These are phyloP conservation scores for Cyberlindnera euphorbiae DNA, from an alignment of 805 yeast species.

Conservation along the genomic window DNA sequence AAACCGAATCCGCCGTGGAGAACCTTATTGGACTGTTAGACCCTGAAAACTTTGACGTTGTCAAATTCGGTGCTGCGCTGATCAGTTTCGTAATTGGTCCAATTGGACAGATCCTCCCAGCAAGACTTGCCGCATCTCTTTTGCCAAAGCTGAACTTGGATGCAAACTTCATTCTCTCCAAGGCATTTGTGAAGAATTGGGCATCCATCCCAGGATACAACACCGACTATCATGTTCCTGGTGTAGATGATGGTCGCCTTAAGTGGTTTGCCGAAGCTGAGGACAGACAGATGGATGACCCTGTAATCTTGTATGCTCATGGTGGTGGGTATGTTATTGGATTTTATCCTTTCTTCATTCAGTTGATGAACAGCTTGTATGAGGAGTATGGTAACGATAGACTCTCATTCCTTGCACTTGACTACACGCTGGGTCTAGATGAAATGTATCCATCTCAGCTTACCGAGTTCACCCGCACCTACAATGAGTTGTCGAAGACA, in stretches of 20 bases:
- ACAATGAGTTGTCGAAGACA: constrained; percentile 15
- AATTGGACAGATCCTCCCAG: constrained; percentile 5
- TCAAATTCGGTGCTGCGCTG: constrained; percentile 7
- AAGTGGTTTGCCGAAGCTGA: constrained; percentile 23
- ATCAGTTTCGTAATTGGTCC: constrained; percentile 3
- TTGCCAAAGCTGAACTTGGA: constrained; percentile 3
- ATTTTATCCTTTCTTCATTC: constrained; percentile 8
- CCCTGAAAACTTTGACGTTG: constrained; percentile 5
- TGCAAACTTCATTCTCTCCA: constrained; percentile 5
- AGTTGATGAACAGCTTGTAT: constrained; percentile 1
- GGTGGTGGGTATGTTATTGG: constrained; percentile 16
- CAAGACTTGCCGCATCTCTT: constrained; percentile 1
- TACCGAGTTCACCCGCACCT: constrained; percentile 19
- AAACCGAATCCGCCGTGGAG: background rate
- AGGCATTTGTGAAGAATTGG: constrained; percentile 4
- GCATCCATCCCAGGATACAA: constrained; percentile 4
- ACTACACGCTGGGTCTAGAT: constrained; percentile 26
- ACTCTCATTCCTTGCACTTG: constrained; percentile 23
- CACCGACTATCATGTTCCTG: constrained; percentile 3
- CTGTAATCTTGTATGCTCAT: constrained; percentile 12
- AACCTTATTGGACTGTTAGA: constrained; percentile 3
- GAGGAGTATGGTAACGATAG: constrained; percentile 8
- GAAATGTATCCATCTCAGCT: constrained; percentile 25
- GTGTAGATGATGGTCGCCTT: constrained; percentile 1
- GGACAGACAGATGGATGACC: constrained; percentile 18